Conservation (phyloP, 2,329 filamentous ascomycete genomes). For the Neofusicoccum sp. region DNA sequence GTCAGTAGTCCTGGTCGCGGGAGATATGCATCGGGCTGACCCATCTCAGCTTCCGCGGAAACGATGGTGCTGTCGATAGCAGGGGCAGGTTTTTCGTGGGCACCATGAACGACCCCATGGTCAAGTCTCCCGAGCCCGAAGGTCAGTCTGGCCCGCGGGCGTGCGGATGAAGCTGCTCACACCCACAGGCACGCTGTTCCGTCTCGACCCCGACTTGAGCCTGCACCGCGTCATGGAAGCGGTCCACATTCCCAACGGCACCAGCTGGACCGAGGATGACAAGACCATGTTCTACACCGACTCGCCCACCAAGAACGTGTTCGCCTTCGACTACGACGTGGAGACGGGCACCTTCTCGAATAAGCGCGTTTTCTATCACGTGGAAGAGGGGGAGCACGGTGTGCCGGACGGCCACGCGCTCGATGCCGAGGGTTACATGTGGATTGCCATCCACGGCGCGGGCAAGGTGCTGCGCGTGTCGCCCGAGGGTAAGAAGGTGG, state of each 20-base stretch:
- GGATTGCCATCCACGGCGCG: constrained; percentile 83
- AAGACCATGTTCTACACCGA: constrained; percentile 81
- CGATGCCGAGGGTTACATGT: constrained; percentile 81
- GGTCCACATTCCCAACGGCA: constrained; percentile 79
- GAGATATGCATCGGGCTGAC: background rate
- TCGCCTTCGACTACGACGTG: constrained; percentile 70
- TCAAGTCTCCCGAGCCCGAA: constrained; percentile 50
- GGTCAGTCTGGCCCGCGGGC: constrained; percentile 22
- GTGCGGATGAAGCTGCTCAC: background rate
- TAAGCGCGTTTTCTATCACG: constrained; percentile 69
- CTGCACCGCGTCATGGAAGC: constrained; percentile 59
- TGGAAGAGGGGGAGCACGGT: constrained; percentile 48
- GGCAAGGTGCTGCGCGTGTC: constrained; percentile 72
- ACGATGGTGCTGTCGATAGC: constrained; percentile 80
- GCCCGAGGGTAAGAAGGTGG: constrained; percentile 67
- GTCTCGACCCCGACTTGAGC: constrained; percentile 63
- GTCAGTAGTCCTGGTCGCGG: constrained; percentile 31
- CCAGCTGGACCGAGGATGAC: constrained; percentile 73
- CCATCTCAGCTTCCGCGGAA: constrained; percentile 57
- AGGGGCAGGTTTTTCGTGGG: constrained; percentile 82
- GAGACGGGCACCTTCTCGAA: constrained; percentile 65
- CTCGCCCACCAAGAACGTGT: constrained; percentile 68
- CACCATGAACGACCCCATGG: constrained; percentile 77
- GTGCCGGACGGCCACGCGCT: constrained; percentile 82
- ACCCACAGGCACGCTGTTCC: constrained; percentile 66